Base-by-base conservation (phyloP, 441 rosid species). In the Kokia cookei region DNA sequence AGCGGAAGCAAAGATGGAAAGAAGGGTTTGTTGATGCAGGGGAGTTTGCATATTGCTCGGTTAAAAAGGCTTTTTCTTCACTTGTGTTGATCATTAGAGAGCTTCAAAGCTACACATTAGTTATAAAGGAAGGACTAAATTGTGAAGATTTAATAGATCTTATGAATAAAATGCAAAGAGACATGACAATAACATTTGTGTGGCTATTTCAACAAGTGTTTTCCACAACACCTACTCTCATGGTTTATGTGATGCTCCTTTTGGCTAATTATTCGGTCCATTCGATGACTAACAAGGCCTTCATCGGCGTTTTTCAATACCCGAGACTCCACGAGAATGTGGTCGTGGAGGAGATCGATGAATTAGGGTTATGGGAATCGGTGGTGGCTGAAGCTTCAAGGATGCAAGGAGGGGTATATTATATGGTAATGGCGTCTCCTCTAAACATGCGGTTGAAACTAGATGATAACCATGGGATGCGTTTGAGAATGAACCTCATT, bases 201-300 rank as follows among this genome's bases (percentile, higher is more conserved):
- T 91, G 97, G 96, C 84, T 94, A n/a, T 94, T 92, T 55, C 93
- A 86, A 43, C 89, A 78, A 51, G 90, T 94, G 13, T 92, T 92
- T 64, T 87, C 90, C 0, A 70, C 79, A 22, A 88, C 97, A 1
- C 97, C 97, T 0, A 83, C 84, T 67, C 85, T 94, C 61, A 90
- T 92, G 96, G 86, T 92, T 5, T 77, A 83, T 65, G 85, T 92
- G n/a, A 92, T 94, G 96, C 74, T 94, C n/a, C 82, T 94, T 11
- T 50, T 90, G 43, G 94, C 98, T 1, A 89, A 89, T 76, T 91
- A 84, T 76, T 82, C 87, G 0, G 89, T 88, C 6, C 84, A 88
- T 71, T 94, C 97, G 22, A 82, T 90, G 88, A 19, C 48, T 17
- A 9, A 64, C 11, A 64, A 42, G 15, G 68, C 51, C 47, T 10